phyloP scores from a whole-genome alignment of 352 stramenopile species.

The Globisporangium yorkense region DNA sequence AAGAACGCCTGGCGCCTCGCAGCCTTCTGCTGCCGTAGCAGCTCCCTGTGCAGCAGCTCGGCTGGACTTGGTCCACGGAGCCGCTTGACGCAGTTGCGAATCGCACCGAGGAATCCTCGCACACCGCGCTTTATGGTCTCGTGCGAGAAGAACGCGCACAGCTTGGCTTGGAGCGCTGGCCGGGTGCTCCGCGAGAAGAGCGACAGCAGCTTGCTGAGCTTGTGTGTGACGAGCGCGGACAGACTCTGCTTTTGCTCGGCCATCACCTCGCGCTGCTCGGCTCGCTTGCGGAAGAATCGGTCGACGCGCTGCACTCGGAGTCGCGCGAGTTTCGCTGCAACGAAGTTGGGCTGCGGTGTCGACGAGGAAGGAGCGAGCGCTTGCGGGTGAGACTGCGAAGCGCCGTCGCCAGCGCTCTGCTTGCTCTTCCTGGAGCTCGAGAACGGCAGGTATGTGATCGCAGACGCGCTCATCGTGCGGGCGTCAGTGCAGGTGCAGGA shows the following conservation, averaged over 20 bases:
- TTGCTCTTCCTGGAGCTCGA: not conserved
- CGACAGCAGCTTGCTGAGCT: conserved; percentile 1
- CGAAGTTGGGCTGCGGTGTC: not conserved
- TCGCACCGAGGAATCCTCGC: not conserved
- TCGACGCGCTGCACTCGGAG: not conserved
- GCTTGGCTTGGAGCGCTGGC: not conserved
- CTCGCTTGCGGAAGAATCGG: conserved; percentile 7
- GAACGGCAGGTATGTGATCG: conserved; percentile 12
- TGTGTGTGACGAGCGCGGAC: conserved; percentile 4
- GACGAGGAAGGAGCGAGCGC: not conserved
- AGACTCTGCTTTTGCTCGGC: not conserved
- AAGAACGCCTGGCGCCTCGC: conserved; percentile 2
- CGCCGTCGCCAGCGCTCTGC: not conserved
- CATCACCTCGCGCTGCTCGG: conserved; percentile 6
- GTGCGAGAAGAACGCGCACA: conserved; percentile 1
- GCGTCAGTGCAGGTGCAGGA: not conserved
- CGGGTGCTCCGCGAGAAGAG: conserved; percentile 9
- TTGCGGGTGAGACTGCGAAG: not conserved
- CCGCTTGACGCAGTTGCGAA: conserved; percentile 3
- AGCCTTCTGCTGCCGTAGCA: conserved; percentile 3
- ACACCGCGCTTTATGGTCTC: not conserved
- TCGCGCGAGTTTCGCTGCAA: not conserved
- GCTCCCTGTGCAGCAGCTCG: conserved; percentile 8
- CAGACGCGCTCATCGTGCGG: not conserved
- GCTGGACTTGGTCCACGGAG: conserved; percentile 3